Evolutionary conservation across 306 rosid species (phyloP).

Genomic region (Castanea mollissima): DNA sequence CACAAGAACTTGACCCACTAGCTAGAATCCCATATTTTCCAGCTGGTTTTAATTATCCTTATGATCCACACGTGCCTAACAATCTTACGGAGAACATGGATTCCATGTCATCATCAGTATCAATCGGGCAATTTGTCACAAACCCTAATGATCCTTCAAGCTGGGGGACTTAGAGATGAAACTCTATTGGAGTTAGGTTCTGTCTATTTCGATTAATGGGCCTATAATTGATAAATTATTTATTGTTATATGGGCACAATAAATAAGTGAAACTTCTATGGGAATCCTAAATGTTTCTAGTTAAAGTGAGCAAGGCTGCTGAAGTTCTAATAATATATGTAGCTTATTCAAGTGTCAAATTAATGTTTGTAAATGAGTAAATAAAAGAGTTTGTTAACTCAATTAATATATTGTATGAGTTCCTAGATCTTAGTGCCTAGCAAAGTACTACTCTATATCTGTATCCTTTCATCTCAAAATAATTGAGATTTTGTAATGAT

Average conservation of each 20-base stretch:
- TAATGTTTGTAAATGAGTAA: no score
- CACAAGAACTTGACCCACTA: constrained; percentile 44
- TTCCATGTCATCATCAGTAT: constrained; percentile 24
- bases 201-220: not conserved
- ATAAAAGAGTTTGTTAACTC: not conserved
- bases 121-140: constrained; percentile 25
- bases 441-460: not conserved
- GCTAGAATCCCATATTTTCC: constrained; percentile 27
- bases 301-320: constrained; percentile 22
- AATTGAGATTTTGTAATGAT: no score
- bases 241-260: constrained; percentile 2
- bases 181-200: not conserved
- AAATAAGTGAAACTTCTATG: constrained; percentile 1
- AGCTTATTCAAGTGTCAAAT: not conserved
- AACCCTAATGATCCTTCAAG: constrained; percentile 13
- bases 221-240: not conserved
- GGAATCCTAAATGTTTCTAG: constrained; percentile 37
- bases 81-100: constrained; percentile 55
- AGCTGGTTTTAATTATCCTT: constrained; percentile 18
- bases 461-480: not conserved
- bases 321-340: not conserved
- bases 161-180: not conserved
- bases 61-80: constrained; percentile 28
- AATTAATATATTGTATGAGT: not conserved
- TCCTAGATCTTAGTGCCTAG: not conserved